Percentiles rank a stretch among this genome's conserved stretches.
Conservation (phyloP, 2,329 filamentous ascomycete genomes). For the Chaetomium sp. region DNA sequence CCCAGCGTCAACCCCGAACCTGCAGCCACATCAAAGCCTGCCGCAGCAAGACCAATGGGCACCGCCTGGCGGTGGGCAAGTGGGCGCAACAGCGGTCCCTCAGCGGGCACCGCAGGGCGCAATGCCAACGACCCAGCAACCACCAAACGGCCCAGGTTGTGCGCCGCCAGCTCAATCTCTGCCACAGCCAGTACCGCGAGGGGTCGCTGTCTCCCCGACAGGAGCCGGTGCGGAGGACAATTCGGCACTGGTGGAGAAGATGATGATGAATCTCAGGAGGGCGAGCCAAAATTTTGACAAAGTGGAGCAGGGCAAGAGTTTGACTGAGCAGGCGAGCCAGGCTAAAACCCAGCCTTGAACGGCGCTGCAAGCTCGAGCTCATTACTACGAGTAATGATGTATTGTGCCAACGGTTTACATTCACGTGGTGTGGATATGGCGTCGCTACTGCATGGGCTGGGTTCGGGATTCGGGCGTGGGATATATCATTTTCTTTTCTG, state of each 20-base stretch:
- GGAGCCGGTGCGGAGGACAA: slow-evolving; percentile 38
- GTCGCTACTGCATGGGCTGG: neutral
- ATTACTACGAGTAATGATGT: neutral
- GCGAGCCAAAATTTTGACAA: slow-evolving; percentile 37
- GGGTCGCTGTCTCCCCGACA: neutral
- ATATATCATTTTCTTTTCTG: slow-evolving; percentile 3
- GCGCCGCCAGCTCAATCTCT: neutral
- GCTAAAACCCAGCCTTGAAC: neutral
- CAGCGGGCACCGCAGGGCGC: neutral
- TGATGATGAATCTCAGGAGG: slow-evolving; percentile 54
- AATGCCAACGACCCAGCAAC: slow-evolving; percentile 8
- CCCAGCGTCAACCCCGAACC: neutral
- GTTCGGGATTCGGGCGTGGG: neutral
- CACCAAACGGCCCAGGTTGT: neutral
- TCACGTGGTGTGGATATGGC: neutral
- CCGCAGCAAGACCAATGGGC: neutral
- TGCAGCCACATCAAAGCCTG: neutral
- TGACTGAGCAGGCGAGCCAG: neutral
- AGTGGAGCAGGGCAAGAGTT: neutral
- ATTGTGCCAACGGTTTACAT: slow-evolving; percentile 1
- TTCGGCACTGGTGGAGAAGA: slow-evolving; percentile 54
- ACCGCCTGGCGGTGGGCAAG: neutral
- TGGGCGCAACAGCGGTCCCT: neutral
- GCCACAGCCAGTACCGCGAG: neutral
- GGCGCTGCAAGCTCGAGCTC: neutral